Evolutionary conservation across 257 asterid genomes (phyloP), one percentile per base, ranked within the genome.

Genomic region (Scutellaria baicalensis): DNA sequence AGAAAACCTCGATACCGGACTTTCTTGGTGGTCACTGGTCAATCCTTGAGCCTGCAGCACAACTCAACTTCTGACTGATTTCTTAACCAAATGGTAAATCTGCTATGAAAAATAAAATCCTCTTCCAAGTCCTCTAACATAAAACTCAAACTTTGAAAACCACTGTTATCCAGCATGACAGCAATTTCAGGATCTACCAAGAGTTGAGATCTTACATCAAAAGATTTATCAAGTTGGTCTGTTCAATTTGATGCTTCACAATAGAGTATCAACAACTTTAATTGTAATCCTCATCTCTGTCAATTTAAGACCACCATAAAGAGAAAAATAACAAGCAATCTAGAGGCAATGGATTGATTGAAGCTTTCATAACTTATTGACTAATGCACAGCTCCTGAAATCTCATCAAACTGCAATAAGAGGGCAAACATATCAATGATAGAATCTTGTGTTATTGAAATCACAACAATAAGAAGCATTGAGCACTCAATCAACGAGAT

Each of bases 91-190:
- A 58, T 1, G 79, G 58, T 50, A 79, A 33, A 77, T 86, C 91
- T 8, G 99, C 99, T 80, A 20, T 81, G 65, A 83, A 76, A 27
- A 23, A 93, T 86, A 75, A 93, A 90, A 69, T 93, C 97, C 75
- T 93, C 98, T 57, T 90, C 98, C 80, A 90, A 81, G 64, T 89
- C 99, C 82, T 93, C n/a, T 96, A 10, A 65, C 67, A n/a, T n/a
- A n/a, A n/a, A n/a, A n/a, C n/a, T n/a, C n/a, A n/a, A n/a, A n/a
- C n/a, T n/a, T n/a, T n/a, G n/a, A n/a, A n/a, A n/a, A n/a, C n/a
- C n/a, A n/a, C n/a, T n/a, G n/a, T n/a, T n/a, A n/a, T n/a, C n/a
- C n/a, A n/a, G n/a, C 73, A 86, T 14, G 6, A 91, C 96, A n/a
- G 87, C 91, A 69, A 91, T 79, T 51, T 93, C 99, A 59, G 93